Percentiles rank a stretch among this genome's conserved stretches.
Evolutionary conservation across 331 rosid species (phyloP).

Genomic region (Quercus phellos): DNA sequence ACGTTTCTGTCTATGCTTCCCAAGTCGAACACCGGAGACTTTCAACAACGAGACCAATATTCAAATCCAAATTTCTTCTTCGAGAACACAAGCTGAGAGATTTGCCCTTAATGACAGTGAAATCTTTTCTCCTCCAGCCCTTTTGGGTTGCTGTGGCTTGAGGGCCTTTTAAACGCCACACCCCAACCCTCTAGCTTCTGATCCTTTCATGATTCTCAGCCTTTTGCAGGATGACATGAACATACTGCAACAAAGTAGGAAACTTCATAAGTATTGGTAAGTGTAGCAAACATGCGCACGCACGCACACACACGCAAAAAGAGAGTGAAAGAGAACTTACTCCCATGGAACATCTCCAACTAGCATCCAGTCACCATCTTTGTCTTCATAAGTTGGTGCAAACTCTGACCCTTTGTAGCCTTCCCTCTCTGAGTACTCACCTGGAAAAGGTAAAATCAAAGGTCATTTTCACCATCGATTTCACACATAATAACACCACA

Average conservation of each 20-base stretch:
- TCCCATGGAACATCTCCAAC: conserved; percentile 99
- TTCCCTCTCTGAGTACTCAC: conserved; percentile 81
- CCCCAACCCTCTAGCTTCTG: conserved; percentile 82
- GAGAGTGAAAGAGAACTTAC: conserved; percentile 42
- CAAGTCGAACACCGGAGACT: conserved; percentile 28
- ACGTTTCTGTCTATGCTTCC: conserved; percentile 25
- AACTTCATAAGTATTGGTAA: conserved; percentile 17
- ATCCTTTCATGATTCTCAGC: conserved; percentile 87
- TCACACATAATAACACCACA: background rate
- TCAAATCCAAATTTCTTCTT: conserved; percentile 25
- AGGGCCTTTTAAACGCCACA: conserved; percentile 52
- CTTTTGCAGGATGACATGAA: conserved; percentile 91
- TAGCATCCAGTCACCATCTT: conserved; percentile 95
- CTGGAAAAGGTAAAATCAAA: conserved; percentile 25
- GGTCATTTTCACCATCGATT: conserved; percentile 10
- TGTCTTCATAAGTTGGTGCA: conserved; percentile 88
- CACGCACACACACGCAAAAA: background rate
- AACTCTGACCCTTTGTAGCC: conserved; percentile 83
- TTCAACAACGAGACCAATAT: conserved; percentile 30
- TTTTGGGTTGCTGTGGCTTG: conserved; percentile 3
- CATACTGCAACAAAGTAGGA: conserved; percentile 49
- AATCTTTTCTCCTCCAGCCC: conserved; percentile 25
- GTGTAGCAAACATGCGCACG: background rate
- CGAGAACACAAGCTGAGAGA: conserved; percentile 71
- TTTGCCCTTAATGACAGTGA: conserved; percentile 24